These are phyloP conservation scores for Plantago elongata DNA, from an alignment of 257 asterid genomes.

Conservation along the genomic window DNA sequence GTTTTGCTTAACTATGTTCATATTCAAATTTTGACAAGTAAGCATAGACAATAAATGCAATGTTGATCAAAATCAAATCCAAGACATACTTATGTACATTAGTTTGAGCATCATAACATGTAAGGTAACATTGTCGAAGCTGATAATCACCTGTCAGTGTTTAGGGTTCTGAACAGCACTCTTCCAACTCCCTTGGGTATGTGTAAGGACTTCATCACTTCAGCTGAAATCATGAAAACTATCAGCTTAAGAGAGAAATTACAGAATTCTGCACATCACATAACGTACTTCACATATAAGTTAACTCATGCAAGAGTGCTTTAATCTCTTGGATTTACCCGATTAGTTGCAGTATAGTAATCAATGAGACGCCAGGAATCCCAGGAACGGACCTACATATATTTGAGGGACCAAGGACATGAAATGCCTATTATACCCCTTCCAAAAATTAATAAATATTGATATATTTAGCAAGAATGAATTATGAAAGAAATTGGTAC, in stretches of 20 bases:
- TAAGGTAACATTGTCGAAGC: not conserved
- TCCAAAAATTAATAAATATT: no score
- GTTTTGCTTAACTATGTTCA: no score
- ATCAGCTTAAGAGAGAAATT: conserved; percentile 1
- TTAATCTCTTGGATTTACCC: not conserved
- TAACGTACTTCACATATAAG: not conserved
- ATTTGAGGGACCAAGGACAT: no score
- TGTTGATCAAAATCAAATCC: no score
- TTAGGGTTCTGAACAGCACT: conserved; percentile 87
- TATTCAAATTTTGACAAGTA: not conserved
- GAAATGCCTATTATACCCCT: no score
- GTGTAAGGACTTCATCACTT: conserved; percentile 76
- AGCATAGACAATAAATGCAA: no score
- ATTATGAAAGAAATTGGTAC: no score
- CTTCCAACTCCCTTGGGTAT: conserved; percentile 91
- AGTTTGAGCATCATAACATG: conserved; percentile 8
- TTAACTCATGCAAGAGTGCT: not conserved
- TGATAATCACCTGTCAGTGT: conserved; percentile 76
- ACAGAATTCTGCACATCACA: conserved; percentile 3
- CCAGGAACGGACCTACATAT: no score
- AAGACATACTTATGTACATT: not conserved
- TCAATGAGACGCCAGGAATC: no score
- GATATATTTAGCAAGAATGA: no score
- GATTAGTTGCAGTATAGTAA: no score
- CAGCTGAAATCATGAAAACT: conserved; percentile 44